phyloP scores from a whole-genome alignment of 371 early-diverging fungal genomes.

The Capillidium heterosporum region DNA sequence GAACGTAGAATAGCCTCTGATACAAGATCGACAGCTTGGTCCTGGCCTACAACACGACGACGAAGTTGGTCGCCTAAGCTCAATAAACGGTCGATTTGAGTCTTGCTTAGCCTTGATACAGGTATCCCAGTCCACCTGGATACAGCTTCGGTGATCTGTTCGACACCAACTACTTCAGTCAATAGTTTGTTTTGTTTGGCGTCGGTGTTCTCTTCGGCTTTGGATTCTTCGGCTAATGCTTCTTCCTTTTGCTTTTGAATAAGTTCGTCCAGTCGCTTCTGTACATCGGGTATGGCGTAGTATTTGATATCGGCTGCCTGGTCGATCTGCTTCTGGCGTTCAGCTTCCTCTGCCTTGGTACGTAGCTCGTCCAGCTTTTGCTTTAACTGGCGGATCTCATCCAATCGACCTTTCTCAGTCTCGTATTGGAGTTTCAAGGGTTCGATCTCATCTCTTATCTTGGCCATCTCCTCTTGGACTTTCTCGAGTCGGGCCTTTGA shows the following conservation, averaged over 20 bases:
- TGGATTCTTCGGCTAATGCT: slow-evolving; percentile 25
- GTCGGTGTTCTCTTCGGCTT: slow-evolving; percentile 38
- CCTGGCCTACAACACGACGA: slow-evolving; percentile 71
- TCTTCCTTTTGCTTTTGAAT: slow-evolving; percentile 16
- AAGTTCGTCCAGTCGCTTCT: slow-evolving; percentile 28
- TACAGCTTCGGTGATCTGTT: slow-evolving; percentile 74
- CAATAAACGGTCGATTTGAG: slow-evolving; percentile 62
- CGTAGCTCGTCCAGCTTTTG: slow-evolving; percentile 75
- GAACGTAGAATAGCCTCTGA: slow-evolving; percentile 51
- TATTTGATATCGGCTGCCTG: slow-evolving; percentile 70
- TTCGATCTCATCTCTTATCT: slow-evolving; percentile 61
- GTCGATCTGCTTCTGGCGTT: slow-evolving; percentile 51
- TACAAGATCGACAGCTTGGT: slow-evolving; percentile 55
- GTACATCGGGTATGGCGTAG: slow-evolving; percentile 74
- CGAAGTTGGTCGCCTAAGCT: slow-evolving; percentile 52
- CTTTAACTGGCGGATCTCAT: slow-evolving; percentile 69
- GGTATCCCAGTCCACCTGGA: slow-evolving; percentile 84
- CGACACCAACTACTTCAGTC: slow-evolving; percentile 68
- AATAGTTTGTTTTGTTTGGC: slow-evolving; percentile 20
- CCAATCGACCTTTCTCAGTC: slow-evolving; percentile 60
- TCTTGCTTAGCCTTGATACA: slow-evolving; percentile 49
- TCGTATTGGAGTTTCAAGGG: slow-evolving; percentile 79
- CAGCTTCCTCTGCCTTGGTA: slow-evolving; percentile 70
- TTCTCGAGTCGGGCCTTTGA: slow-evolving; percentile 56
- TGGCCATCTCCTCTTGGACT: slow-evolving; percentile 68